A percentile compares a stretch with the other conserved stretches of the same genome.
Evolutionary conservation across 192 early-diverging fungal genomes (phyloP).

Genomic region (Linnemannia hyalina): DNA sequence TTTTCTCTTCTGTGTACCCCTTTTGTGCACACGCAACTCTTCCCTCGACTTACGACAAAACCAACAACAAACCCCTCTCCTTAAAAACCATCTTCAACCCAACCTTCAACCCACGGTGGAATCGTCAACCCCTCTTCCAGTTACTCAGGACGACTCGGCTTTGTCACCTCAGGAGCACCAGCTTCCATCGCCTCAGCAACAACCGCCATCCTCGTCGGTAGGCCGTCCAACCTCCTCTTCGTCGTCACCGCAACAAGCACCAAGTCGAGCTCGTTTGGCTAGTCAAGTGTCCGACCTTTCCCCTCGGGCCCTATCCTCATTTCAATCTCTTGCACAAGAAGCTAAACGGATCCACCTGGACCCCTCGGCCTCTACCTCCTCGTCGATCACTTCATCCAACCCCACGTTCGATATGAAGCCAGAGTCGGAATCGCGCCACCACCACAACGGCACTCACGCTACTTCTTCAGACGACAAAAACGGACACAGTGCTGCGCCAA

Average conservation of each 20-base stretch:
- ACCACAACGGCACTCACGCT: constrained; percentile 21
- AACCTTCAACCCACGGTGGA: constrained; percentile 33
- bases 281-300: constrained; percentile 27
- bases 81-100: constrained; percentile 10
- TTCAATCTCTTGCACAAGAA: constrained; percentile 5
- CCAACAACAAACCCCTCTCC: background rate
- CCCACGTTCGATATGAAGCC: constrained; percentile 28
- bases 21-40: background rate
- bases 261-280: constrained; percentile 25
- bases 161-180: constrained; percentile 31
- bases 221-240: constrained; percentile 21
- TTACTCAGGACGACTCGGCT: constrained; percentile 52
- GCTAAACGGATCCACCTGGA: constrained; percentile 23
- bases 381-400: background rate
- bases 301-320: background rate
- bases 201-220: background rate
- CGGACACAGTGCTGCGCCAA: constrained; percentile 6
- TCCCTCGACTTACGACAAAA: background rate
- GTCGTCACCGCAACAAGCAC: constrained; percentile 13
- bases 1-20: background rate
- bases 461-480: constrained; percentile 19
- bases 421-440: constrained; percentile 15
- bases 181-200: constrained; percentile 13
- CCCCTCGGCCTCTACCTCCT: background rate
- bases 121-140: constrained; percentile 31